Percentiles rank a stretch among this genome's conserved stretches.
Conservation (phyloP, 148 eudicot species). For the Vaccinium vitisidaea region DNA sequence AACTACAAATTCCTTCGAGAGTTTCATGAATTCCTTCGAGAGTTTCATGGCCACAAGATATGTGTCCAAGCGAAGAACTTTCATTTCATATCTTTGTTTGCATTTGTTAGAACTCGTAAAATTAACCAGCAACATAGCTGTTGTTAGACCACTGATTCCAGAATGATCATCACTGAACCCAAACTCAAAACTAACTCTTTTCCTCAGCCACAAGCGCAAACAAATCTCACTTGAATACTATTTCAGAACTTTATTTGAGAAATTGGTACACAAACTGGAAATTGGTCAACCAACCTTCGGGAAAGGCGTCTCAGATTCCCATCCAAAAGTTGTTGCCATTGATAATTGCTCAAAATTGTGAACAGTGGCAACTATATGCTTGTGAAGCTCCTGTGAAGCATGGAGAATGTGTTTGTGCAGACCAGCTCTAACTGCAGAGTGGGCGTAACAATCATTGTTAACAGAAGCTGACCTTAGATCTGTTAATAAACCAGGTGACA, state of each 20-base stretch:
- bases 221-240: not conserved
- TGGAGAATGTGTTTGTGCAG: slow-evolving; percentile 73
- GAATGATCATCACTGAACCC: not conserved
- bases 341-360: slow-evolving; percentile 27
- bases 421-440: slow-evolving; percentile 44
- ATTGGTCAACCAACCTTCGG: slow-evolving; percentile 59
- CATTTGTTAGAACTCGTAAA: not conserved
- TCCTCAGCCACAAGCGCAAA: not conserved
- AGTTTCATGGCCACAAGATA: not conserved
- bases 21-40: not conserved
- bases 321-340: slow-evolving; percentile 52
- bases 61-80: not conserved
- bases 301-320: slow-evolving; percentile 59
- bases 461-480: slow-evolving; percentile 90
- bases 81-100: not conserved
- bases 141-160: not conserved
- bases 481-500: slow-evolving; percentile 79
- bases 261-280: not conserved
- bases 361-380: slow-evolving; percentile 40
- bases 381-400: slow-evolving; percentile 55
- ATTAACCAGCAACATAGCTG: not conserved
- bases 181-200: not conserved
- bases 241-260: not conserved
- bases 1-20: not conserved
- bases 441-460: slow-evolving; percentile 78